phyloP scores from a whole-genome alignment of 2,329 filamentous ascomycete genomes.

The Neurospora sp. region DNA sequence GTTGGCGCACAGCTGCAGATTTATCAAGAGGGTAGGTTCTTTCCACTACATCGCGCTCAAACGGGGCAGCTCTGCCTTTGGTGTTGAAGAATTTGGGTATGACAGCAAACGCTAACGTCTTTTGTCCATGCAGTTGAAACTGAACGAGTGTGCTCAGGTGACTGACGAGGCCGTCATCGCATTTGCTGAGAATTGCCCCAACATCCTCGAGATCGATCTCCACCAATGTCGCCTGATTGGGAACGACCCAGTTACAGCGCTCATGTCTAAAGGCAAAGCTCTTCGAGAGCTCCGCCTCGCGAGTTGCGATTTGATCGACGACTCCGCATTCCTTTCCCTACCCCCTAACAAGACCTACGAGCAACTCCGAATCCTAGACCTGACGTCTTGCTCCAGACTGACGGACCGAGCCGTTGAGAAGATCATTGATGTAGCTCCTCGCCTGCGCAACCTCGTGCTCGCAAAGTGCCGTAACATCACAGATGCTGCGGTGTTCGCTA shows the following conservation, averaged over 20 bases:
- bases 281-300: slow-evolving; percentile 86
- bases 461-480: slow-evolving; percentile 93
- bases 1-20: slow-evolving; percentile 72
- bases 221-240: slow-evolving; percentile 75
- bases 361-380: slow-evolving; percentile 81
- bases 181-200: slow-evolving; percentile 79
- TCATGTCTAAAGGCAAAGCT: slow-evolving; percentile 68
- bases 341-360: slow-evolving; percentile 64
- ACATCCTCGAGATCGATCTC: slow-evolving; percentile 93
- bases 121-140: slow-evolving; percentile 57
- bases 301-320: slow-evolving; percentile 74
- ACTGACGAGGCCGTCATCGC: slow-evolving; percentile 73
- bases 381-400: slow-evolving; percentile 78
- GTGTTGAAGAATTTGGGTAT: background rate
- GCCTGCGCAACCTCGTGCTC: slow-evolving; percentile 83
- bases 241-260: slow-evolving; percentile 70
- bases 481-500: slow-evolving; percentile 76
- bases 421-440: slow-evolving; percentile 77
- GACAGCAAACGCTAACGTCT: slow-evolving; percentile 4
- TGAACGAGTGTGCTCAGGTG: slow-evolving; percentile 83
- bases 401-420: slow-evolving; percentile 81
- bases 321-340: slow-evolving; percentile 76
- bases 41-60: background rate
- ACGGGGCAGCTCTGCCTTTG: background rate
- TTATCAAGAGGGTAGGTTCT: slow-evolving; percentile 67